phyloP scores from a whole-genome alignment of 2,329 filamentous ascomycete genomes.

The Nothomitra cinnamomea region DNA sequence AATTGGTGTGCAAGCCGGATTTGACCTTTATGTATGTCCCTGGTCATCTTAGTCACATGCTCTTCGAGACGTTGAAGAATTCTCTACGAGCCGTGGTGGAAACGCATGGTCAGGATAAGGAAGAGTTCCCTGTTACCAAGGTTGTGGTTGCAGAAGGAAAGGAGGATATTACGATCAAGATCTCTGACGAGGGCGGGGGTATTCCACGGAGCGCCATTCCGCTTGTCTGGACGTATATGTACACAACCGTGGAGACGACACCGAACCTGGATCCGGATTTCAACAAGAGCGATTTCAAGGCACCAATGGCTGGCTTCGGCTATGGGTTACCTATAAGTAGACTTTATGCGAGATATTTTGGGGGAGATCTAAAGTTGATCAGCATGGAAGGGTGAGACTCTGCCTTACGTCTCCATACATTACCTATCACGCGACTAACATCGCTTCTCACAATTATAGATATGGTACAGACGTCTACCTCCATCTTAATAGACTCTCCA shows the following conservation, averaged over 20 bases:
- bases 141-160: constrained; percentile 95
- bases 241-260: constrained; percentile 93
- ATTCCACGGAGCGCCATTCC: constrained; percentile 88
- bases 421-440: not conserved
- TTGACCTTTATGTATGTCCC: constrained; percentile 99
- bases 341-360: constrained; percentile 92
- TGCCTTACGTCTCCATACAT: not conserved
- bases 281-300: constrained; percentile 98
- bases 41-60: constrained; percentile 97
- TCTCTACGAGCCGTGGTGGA: constrained; percentile 93
- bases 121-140: constrained; percentile 91
- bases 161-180: constrained; percentile 98
- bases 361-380: constrained; percentile 90
- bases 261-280: constrained; percentile 93
- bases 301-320: constrained; percentile 97
- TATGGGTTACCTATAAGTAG: constrained; percentile 90
- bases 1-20: constrained; percentile 86
- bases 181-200: constrained; percentile 89
- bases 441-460: constrained; percentile 28
- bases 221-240: constrained; percentile 99
- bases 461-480: constrained; percentile 98
- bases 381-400: constrained; percentile 89
- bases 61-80: constrained; percentile 98
- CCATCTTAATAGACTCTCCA: constrained; percentile 87
- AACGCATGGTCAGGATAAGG: constrained; percentile 83